phyloP scores from a whole-genome alignment of 2,329 filamentous ascomycete genomes.

The Aspergillus versicolor region DNA sequence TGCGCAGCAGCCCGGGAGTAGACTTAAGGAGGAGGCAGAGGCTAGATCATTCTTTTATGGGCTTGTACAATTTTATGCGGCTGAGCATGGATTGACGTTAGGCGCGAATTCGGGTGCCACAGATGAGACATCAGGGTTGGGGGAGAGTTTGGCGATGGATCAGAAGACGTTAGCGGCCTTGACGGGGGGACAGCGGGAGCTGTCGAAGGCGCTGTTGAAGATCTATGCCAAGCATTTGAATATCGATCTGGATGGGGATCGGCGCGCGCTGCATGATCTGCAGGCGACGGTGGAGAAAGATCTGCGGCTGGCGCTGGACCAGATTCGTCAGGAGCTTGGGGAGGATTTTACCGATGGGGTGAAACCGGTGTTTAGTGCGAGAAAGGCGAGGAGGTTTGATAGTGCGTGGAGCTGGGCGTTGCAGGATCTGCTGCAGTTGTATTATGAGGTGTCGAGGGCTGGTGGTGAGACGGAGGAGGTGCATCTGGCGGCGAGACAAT shows the following conservation, averaged over 20 bases:
- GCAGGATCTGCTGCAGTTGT: too few relatives aligned
- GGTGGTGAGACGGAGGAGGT: too few relatives aligned
- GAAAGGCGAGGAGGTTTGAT: not conserved
- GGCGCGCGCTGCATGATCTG: not conserved
- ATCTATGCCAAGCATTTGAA: not conserved
- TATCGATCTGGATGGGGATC: not conserved
- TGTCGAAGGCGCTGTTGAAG: not conserved
- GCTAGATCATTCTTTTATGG: slow-evolving; percentile 88
- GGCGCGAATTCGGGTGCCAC: too few relatives aligned
- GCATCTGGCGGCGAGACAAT: too few relatives aligned
- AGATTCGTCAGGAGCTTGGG: not conserved
- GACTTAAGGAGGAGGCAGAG: slow-evolving; percentile 84
- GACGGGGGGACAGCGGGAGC: not conserved
- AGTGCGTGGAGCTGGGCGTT: not conserved
- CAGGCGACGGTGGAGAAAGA: not conserved
- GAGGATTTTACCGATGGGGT: not conserved
- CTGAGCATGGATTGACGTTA: too few relatives aligned
- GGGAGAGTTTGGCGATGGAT: too few relatives aligned
- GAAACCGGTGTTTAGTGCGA: not conserved
- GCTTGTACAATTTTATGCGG: slow-evolving; percentile 50
- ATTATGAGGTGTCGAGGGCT: too few relatives aligned
- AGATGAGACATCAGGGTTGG: too few relatives aligned
- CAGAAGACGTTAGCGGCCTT: too few relatives aligned
- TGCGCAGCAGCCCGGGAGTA: slow-evolving; percentile 86
- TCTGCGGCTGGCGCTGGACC: not conserved